Evolutionary conservation across 1,284 basidiomycete genomes (phyloP), one percentile per base, ranked within the genome.

Genomic region (Tilletiopsis washingtonensis): DNA sequence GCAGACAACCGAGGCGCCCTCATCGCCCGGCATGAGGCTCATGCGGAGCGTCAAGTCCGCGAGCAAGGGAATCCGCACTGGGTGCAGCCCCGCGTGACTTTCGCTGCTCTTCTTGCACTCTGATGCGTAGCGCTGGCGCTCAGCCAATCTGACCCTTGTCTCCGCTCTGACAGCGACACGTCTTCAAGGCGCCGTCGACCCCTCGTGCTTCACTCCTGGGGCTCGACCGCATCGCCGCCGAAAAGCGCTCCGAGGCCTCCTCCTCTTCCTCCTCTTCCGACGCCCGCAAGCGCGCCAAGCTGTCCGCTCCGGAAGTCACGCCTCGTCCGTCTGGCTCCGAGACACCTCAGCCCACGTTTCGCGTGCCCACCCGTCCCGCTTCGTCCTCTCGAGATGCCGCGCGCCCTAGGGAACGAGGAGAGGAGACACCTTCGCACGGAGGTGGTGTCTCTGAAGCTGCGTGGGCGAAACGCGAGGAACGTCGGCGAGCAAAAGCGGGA

Each of bases 171-270:
- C n/a, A 67, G 48, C 69, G 64, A 50, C 67, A 70, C 45, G 64
- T 73, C 24, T 74, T 74, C 46, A 58, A 56, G 47, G 57, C 62
- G 6, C 64, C 85, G 6, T 81, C 81, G 9, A 84, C 83, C 14
- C 84, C 84, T 3, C 78, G 84, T 32, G 74, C 81, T 0, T 82
- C 64, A 79, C 81, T 51, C 83, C 86, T 76, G 76, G 77, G 55
- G 78, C 82, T 72, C 82, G 91, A 97, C 71, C 80, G 79, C 27
- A 79, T 96, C 2, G 91, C 91, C 0, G 82, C 81, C 51, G 88
- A 91, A 71, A 96, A 94, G 75, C 78, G 86, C 41, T 81, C 80
- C 12, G 73, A 75, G 47, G 47, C 59, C 19, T 43, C 43, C 24
- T 19, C 39, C n/a, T 39, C 43, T 26, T 7, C 47, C 36, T 54